phyloP scores from a whole-genome alignment of 2,329 filamentous ascomycete species.

The Arthroderma uncinatum region DNA sequence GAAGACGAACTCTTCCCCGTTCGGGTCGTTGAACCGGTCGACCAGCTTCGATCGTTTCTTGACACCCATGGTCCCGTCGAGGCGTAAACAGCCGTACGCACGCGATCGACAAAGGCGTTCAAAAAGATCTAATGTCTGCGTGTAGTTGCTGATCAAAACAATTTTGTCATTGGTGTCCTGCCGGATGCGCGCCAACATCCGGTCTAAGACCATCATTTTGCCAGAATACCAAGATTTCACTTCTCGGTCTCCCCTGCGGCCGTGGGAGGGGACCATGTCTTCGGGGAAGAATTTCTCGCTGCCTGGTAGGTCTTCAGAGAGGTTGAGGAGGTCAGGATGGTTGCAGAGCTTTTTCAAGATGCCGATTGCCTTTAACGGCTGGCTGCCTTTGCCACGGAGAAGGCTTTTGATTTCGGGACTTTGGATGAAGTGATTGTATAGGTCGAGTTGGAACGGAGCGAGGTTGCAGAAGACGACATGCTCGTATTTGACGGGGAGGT shows the following conservation, averaged over 20 bases:
- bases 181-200: conserved; percentile 91
- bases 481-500: conserved; percentile 95
- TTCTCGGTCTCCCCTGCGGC: conserved; percentile 79
- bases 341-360: conserved; percentile 98
- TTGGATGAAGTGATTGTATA: conserved; percentile 96
- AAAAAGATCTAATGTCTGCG: conserved; percentile 88
- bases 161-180: conserved; percentile 98
- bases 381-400: conserved; percentile 83
- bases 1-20: conserved; percentile 84
- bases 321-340: conserved; percentile 81
- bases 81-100: conserved; percentile 71
- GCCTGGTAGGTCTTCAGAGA: conserved; percentile 74
- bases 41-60: conserved; percentile 95
- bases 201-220: conserved; percentile 96
- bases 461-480: conserved; percentile 97
- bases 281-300: conserved; percentile 71
- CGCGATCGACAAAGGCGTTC: conserved; percentile 78
- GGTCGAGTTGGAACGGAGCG: conserved; percentile 77
- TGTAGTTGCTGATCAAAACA: conserved; percentile 97
- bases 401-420: conserved; percentile 90
- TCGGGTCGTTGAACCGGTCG: conserved; percentile 92
- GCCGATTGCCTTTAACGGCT: conserved; percentile 91
- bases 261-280: conserved; percentile 79
- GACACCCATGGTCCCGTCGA: conserved; percentile 96
- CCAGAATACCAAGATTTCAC: conserved; percentile 93